Evolutionary conservation across 1,139 yeast genomes (phyloP).

Genomic region (Sugiyamaella grinbergsii): DNA sequence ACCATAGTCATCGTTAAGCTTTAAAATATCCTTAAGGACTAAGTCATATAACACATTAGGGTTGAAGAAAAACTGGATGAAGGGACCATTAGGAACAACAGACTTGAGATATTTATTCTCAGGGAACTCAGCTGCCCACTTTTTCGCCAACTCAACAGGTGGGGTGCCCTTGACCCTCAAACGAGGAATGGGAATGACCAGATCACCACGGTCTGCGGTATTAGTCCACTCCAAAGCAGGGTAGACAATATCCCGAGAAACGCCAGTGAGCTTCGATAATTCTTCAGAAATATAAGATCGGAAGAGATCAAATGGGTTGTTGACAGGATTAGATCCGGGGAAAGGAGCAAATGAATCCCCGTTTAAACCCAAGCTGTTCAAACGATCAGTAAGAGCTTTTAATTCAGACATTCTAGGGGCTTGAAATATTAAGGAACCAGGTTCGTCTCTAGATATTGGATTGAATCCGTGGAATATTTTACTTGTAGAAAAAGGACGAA

Average conservation of each 20-base stretch:
- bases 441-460: constrained; percentile 15
- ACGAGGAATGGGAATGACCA: constrained; percentile 90
- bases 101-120: constrained; percentile 63
- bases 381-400: constrained; percentile 34
- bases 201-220: constrained; percentile 84
- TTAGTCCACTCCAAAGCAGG: constrained; percentile 89
- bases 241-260: constrained; percentile 67
- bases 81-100: constrained; percentile 85
- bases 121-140: constrained; percentile 64
- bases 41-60: constrained; percentile 64
- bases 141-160: constrained; percentile 79
- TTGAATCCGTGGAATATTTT: constrained; percentile 14
- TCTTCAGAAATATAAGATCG: constrained; percentile 88
- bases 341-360: constrained; percentile 31
- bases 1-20: constrained; percentile 66
- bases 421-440: constrained; percentile 20
- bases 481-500: constrained; percentile 3
- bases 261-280: constrained; percentile 70
- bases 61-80: constrained; percentile 84
- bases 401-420: constrained; percentile 38
- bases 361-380: constrained; percentile 39
- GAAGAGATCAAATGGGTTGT: constrained; percentile 76
- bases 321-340: constrained; percentile 65
- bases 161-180: constrained; percentile 84
- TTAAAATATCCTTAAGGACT: constrained; percentile 71